phyloP scores from a whole-genome alignment of 148 eudicot species.

The Rhododendron ovatum region DNA sequence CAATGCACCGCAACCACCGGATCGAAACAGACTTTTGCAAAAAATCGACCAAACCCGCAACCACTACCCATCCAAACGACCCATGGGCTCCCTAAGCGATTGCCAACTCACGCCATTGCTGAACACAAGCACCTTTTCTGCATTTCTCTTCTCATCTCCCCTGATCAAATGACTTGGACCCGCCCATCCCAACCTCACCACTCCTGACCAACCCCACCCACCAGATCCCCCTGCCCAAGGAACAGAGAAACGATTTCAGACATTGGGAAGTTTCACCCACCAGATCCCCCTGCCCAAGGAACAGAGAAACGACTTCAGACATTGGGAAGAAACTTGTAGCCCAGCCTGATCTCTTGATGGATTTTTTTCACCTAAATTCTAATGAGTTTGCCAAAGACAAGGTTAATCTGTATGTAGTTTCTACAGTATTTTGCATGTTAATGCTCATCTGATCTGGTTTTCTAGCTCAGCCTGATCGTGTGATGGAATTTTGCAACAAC shows the following conservation, averaged over 20 bases:
- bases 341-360: neutral
- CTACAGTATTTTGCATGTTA: neutral
- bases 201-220: neutral
- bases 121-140: neutral
- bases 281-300: neutral
- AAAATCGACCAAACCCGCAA: neutral
- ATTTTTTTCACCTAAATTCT: neutral
- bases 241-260: neutral
- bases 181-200: neutral
- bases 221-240: neutral
- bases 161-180: neutral
- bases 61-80: neutral
- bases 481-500: conserved; percentile 96
- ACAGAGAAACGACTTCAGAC: neutral
- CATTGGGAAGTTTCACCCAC: neutral
- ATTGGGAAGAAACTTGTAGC: neutral
- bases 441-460: conserved; percentile 1
- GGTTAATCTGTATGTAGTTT: neutral
- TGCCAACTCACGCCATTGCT: neutral
- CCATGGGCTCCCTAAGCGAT: neutral
- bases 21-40: neutral
- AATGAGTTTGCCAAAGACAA: neutral
- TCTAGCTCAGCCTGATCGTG: conserved; percentile 83
- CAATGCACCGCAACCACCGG: neutral
- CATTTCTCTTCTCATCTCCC: neutral